Evolutionary conservation across 345 rosid species (phyloP), one percentile per base, ranked within the genome.

Genomic region (rapeseed (Brassica napus)): DNA sequence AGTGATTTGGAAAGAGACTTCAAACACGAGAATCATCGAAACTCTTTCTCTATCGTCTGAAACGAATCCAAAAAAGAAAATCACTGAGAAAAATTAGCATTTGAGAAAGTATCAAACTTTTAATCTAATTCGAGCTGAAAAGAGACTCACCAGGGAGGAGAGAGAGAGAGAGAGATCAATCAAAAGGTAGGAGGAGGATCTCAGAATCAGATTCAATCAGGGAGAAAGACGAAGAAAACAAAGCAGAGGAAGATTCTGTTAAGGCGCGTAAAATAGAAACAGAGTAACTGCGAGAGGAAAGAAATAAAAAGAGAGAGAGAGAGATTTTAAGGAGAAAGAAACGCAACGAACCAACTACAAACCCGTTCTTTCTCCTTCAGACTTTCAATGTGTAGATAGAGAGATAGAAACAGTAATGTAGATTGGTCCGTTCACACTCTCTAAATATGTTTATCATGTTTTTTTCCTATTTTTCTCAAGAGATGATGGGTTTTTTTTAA

Each of bases 261-360:
- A 3, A 0, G 11, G 65, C 32, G 70, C 30, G 54, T 24, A 37
- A 49, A 39, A 73, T 31, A 73, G 62, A 23, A 73, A 34, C 55
- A 23, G 18, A 18, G 68, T 3, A 71, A 55, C 6, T 9, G 31
- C 34, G 12, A 12, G 58, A 16, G 58, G 59, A 8, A 52, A 11
- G 23, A 18, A 52, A 52, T 15, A 54, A 16, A 15, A 11, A 16
- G 8, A 7, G 16, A 12, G 1, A 8, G 58, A 9, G 9, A 32
- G 18, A 35, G 30, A 3, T 49, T 42, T 44, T 8, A 11, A 54
- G 1, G 73, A 85, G 85, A 79, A 81, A 81, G 73, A 76, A 81
- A 83, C 86, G 83, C 83, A 85, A 85, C 85, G 65, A 49, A 85
- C 70, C 85, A 83, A 76, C 88, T 73, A 81, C 59, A 81, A 85